A percentile compares a stretch with the other conserved stretches of the same genome.
These are phyloP conservation scores for Termitomyces eurrhizus DNA, from an alignment of 768 basidiomycete genomes.

Conservation along the genomic window DNA sequence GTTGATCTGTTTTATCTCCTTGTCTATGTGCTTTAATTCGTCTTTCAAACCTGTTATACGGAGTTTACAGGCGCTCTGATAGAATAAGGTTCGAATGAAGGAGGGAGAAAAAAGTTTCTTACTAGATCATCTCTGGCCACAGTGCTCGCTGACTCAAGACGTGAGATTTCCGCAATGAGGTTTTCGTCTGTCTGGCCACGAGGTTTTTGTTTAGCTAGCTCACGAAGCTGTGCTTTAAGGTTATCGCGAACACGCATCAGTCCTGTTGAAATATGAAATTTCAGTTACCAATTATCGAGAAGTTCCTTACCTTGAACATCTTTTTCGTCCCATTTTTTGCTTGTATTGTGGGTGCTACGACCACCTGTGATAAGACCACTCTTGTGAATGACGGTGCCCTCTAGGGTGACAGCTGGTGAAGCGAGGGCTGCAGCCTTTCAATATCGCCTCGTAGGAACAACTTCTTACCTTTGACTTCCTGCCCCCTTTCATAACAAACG, in stretches of 20 bases:
- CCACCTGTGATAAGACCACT: constrained; percentile 98
- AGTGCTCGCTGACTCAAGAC: constrained; percentile 73
- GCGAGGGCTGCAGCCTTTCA: not conserved
- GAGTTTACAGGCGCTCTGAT: constrained; percentile 69
- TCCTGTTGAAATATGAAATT: constrained; percentile 23
- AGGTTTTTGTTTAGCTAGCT: constrained; percentile 81
- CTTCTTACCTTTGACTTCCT: constrained; percentile 91
- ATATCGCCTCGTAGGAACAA: not conserved
- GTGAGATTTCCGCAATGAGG: constrained; percentile 68
- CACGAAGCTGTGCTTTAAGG: constrained; percentile 70
- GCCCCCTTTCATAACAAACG: constrained; percentile 90
- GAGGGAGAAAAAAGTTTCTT: constrained; percentile 16
- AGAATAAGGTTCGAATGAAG: constrained; percentile 1
- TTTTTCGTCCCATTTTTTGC: constrained; percentile 92
- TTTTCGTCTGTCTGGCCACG: constrained; percentile 82
- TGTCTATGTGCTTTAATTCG: constrained; percentile 78
- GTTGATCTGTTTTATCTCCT: constrained; percentile 58
- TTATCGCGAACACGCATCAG: constrained; percentile 60
- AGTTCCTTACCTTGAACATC: constrained; percentile 70
- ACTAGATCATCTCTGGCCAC: constrained; percentile 85
- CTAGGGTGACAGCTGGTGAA: constrained; percentile 84
- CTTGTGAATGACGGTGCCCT: constrained; percentile 96
- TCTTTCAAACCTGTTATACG: constrained; percentile 76
- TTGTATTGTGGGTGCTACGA: constrained; percentile 65
- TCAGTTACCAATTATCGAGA: not conserved